phyloP scores from a whole-genome alignment of 106 monocot species.

The Platanthera guangdongensis region DNA sequence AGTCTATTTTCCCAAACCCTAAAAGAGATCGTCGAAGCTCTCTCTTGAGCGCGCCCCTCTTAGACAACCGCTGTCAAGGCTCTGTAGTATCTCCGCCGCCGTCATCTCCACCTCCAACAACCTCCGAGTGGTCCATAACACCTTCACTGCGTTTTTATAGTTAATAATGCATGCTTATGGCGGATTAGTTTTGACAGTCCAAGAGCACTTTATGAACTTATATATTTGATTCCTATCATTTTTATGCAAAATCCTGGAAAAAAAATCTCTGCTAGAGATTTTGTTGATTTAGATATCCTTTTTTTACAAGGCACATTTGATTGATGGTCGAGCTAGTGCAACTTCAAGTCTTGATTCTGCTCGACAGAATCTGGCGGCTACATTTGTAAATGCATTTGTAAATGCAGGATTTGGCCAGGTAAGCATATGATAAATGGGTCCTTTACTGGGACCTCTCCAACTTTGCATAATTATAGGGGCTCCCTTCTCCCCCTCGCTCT shows the following conservation, averaged over 20 bases:
- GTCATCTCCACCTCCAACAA: no score
- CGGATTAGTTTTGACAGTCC: no score
- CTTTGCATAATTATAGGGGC: no score
- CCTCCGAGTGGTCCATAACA: no score
- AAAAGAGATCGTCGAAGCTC: no score
- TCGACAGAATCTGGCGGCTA: slow-evolving; percentile 90
- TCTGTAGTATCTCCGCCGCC: no score
- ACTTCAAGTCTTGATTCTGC: slow-evolving; percentile 93
- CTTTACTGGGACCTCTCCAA: not conserved
- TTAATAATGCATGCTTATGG: no score
- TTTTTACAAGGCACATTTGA: slow-evolving; percentile 65
- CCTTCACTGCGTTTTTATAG: no score
- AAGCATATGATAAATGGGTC: not conserved
- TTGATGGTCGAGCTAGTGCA: slow-evolving; percentile 87
- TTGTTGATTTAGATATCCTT: not conserved
- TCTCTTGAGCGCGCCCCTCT: no score
- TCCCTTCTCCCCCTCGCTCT: no score
- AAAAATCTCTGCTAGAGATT: not conserved
- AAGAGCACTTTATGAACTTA: not conserved
- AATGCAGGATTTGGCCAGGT: slow-evolving; percentile 99
- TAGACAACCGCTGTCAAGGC: no score
- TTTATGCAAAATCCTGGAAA: not conserved
- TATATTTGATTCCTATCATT: not conserved
- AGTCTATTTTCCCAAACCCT: no score
- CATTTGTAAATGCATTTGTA: slow-evolving; percentile 99